These are phyloP conservation scores for Fragaria ananassa DNA, from an alignment of 306 rosid species.

Conservation along the genomic window DNA sequence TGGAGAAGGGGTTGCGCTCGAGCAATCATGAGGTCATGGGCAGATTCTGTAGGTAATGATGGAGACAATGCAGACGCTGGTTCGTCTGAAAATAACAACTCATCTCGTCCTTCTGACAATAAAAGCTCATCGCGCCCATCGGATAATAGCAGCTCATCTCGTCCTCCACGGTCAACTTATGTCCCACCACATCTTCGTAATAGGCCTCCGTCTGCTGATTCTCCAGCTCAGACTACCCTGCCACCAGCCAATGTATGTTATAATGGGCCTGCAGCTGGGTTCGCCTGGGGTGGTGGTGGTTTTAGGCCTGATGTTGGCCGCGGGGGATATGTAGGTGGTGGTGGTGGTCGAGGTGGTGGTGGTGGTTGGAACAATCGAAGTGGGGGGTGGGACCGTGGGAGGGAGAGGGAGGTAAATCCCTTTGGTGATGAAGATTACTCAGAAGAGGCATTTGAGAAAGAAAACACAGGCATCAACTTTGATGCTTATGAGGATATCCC, in stretches of 20 bases:
- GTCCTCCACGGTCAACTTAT: conserved; percentile 47
- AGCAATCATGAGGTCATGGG: conserved; percentile 66
- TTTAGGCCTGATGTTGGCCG: conserved; percentile 43
- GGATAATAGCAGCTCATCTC: conserved; percentile 22
- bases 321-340: conserved; percentile 33
- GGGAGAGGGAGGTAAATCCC: conserved; percentile 67
- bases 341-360: conserved; percentile 22
- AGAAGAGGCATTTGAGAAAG: conserved; percentile 41
- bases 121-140: conserved; percentile 17
- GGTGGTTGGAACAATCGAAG: conserved; percentile 57
- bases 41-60: conserved; percentile 55
- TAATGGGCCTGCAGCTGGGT: conserved; percentile 36
- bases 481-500: conserved; percentile 88
- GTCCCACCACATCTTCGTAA: conserved; percentile 85
- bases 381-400: conserved; percentile 56
- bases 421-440: conserved; percentile 46
- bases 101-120: conserved; percentile 25
- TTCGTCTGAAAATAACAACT: conserved; percentile 31
- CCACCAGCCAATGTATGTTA: conserved; percentile 26
- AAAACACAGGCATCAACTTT: conserved; percentile 65
- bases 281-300: conserved; percentile 39
- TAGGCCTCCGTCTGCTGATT: conserved; percentile 41
- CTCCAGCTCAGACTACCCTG: conserved; percentile 29
- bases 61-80: conserved; percentile 31
- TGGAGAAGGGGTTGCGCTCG: conserved; percentile 23